Evolutionary conservation across 148 eudicot genomes (phyloP).

Genomic region (Simmondsia chinensis): DNA sequence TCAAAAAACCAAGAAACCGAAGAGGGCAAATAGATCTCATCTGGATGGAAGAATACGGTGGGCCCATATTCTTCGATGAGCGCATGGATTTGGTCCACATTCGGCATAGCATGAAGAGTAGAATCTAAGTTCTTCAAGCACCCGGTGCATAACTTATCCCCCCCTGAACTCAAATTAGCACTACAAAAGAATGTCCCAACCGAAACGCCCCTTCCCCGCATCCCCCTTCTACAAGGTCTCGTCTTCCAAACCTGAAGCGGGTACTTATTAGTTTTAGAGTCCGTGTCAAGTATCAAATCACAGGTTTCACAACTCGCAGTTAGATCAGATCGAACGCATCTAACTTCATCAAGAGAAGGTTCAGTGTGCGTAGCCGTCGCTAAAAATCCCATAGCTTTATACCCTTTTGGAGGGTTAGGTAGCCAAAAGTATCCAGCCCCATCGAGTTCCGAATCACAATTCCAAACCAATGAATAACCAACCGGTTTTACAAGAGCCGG

Average conservation of each 20-base stretch:
- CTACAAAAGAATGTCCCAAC: conserved; percentile 82
- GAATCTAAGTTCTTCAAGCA: conserved; percentile 64
- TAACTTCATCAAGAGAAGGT: conserved; percentile 62
- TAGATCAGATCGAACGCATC: conserved; percentile 74
- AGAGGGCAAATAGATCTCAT: conserved; percentile 77
- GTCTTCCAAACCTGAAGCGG: conserved; percentile 57
- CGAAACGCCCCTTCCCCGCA: conserved; percentile 53
- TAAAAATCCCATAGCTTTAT: conserved; percentile 64
- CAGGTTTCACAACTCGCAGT: conserved; percentile 57
- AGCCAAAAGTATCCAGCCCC: conserved; percentile 65
- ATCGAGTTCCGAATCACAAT: conserved; percentile 21
- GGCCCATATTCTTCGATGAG: conserved; percentile 81
- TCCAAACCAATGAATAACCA: conserved; percentile 59
- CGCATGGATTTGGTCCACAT: conserved; percentile 63
- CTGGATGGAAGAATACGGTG: conserved; percentile 75
- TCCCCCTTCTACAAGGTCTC: conserved; percentile 67
- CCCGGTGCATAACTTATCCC: conserved; percentile 34
- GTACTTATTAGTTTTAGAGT: conserved; percentile 12
- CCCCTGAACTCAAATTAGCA: conserved; percentile 17
- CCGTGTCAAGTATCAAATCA: conserved; percentile 36
- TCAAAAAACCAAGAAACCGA: conserved; percentile 90
- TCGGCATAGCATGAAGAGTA: conserved; percentile 65
- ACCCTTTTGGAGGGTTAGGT: conserved; percentile 66
- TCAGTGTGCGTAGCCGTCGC: conserved; percentile 43
- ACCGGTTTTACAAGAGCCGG: conserved; percentile 63